Percentiles rank a stretch among this genome's conserved stretches.
Conservation (phyloP, 2,329 filamentous ascomycete species). For the Beauveria sp. region DNA sequence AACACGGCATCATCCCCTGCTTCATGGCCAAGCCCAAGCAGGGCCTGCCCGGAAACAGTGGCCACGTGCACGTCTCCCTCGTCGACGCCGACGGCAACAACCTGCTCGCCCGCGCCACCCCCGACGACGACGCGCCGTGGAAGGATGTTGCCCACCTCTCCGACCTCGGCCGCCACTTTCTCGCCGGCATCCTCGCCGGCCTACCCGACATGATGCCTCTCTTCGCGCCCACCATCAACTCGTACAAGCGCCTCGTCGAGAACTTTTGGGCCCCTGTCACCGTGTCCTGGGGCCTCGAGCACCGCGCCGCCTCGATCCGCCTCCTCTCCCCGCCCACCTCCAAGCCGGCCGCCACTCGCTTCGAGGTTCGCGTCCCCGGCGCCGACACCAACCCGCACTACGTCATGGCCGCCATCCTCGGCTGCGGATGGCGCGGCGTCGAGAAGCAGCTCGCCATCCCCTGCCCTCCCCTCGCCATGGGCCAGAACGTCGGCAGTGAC, state of each 20-base stretch:
- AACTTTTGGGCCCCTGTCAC: conserved; percentile 99
- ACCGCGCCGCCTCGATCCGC: conserved; percentile 84
- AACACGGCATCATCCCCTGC: conserved; percentile 87
- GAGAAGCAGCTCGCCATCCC: conserved; percentile 84
- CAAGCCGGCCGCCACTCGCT: conserved; percentile 77
- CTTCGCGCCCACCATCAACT: conserved; percentile 90
- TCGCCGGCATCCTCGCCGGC: conserved; percentile 82
- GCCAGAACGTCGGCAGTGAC: conserved; percentile 68
- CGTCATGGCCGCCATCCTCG: conserved; percentile 80
- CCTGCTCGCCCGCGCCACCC: conserved; percentile 65
- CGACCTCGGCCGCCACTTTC: conserved; percentile 84
- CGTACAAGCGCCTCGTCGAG: conserved; percentile 95
- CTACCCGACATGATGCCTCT: conserved; percentile 94
- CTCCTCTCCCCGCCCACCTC: conserved; percentile 83
- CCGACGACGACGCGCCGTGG: conserved; percentile 65
- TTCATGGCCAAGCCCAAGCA: conserved; percentile 98
- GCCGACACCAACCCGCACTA: conserved; percentile 87
- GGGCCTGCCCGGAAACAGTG: conserved; percentile 87
- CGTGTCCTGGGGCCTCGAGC: conserved; percentile 93
- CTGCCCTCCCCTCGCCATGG: conserved; percentile 75
- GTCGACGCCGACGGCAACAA: conserved; percentile 77
- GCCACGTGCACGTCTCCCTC: conserved; percentile 91
- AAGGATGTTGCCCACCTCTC: conserved; percentile 73
- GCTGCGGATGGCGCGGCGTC: conserved; percentile 81
- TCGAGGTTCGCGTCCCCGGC: conserved; percentile 90